Conservation (phyloP, 352 stramenopile genomes). For the Pythium folliculosum region DNA sequence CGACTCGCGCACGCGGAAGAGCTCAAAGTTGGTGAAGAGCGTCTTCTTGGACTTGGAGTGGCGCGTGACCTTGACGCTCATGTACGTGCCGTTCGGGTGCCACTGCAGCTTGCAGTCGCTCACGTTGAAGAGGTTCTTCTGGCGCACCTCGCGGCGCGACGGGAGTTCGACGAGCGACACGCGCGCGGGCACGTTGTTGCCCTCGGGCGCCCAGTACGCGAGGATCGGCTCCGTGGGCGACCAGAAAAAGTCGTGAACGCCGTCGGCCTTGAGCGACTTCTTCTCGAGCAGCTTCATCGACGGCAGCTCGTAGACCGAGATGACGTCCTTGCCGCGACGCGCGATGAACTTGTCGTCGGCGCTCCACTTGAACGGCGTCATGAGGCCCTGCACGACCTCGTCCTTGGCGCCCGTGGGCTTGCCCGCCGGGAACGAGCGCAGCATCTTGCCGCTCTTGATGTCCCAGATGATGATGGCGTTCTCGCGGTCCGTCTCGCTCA, state of each 20-base stretch:
- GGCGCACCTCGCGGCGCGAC: conserved; percentile 92
- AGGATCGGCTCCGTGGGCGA: conserved; percentile 94
- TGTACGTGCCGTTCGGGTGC: conserved; percentile 95
- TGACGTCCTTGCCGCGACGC: conserved; percentile 92
- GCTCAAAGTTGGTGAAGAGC: conserved; percentile 98
- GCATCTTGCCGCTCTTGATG: conserved; percentile 88
- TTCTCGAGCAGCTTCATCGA: conserved; percentile 98
- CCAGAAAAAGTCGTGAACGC: conserved; percentile 98
- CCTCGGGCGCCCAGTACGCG: conserved; percentile 97
- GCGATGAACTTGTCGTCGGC: conserved; percentile 96
- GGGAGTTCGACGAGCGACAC: conserved; percentile 97
- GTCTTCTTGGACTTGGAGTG: conserved; percentile 97
- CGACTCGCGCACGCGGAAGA: conserved; percentile 95
- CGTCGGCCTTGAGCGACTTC: conserved; percentile 94
- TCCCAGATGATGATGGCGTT: conserved; percentile 98
- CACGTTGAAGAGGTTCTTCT: conserved; percentile 99
- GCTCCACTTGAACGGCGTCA: conserved; percentile 95
- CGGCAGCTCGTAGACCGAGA: conserved; percentile 95
- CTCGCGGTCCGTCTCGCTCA: conserved; percentile 93
- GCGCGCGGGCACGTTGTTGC: conserved; percentile 93
- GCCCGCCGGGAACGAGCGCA: conserved; percentile 82
- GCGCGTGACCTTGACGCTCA: conserved; percentile 89
- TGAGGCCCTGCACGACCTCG: conserved; percentile 78
- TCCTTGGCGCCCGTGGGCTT: conserved; percentile 70
- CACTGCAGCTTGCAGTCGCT: conserved; percentile 94